Conservation (phyloP, 1,284 basidiomycete species). For the Dichomitus squalens region DNA sequence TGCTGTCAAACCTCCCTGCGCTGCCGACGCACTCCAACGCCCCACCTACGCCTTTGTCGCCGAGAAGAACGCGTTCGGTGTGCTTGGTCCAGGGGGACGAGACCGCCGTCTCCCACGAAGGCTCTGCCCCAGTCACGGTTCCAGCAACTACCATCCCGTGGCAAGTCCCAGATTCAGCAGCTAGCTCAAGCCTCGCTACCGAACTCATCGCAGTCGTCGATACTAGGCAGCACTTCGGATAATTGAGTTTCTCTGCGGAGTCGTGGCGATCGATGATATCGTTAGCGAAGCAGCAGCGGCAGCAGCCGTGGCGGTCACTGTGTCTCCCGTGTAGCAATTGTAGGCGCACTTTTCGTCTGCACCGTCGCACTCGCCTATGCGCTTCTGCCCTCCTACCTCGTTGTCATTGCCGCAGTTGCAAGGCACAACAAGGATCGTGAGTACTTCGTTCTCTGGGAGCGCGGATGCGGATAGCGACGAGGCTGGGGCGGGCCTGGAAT, state of each 20-base stretch:
- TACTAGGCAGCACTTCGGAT: background rate
- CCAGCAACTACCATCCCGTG: background rate
- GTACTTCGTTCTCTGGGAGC: constrained; percentile 35
- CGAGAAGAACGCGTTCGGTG: constrained; percentile 11
- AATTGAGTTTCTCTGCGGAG: background rate
- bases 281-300: background rate
- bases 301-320: too few species aligned
- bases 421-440: constrained; percentile 26
- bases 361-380: constrained; percentile 6
- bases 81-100: background rate
- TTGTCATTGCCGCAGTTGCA: constrained; percentile 3
- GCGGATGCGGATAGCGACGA: constrained; percentile 29
- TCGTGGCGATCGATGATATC: background rate
- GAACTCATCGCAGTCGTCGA: background rate
- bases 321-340: background rate
- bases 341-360: background rate
- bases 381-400: constrained; percentile 1
- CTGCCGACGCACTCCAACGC: constrained; percentile 10
- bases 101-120: constrained; percentile 13
- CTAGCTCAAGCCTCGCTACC: too few species aligned
- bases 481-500: constrained; percentile 26
- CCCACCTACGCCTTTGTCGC: constrained; percentile 6
- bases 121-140: background rate
- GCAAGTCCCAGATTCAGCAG: too few species aligned
- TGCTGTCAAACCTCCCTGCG: constrained; percentile 30